Conservation (phyloP, 371 early-diverging fungal genomes). For the Funneliformis caledonium region DNA sequence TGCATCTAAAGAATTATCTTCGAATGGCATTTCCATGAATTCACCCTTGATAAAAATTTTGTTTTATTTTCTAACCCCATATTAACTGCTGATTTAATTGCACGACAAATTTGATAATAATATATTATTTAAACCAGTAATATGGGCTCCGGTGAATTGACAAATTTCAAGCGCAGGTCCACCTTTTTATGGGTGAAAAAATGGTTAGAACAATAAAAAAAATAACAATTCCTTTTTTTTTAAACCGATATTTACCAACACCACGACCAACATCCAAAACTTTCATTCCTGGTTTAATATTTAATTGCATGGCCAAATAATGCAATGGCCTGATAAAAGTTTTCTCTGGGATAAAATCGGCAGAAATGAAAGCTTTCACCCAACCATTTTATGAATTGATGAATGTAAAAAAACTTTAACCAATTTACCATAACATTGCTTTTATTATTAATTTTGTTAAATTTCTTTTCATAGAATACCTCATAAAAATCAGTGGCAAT, state of each 20-base stretch:
- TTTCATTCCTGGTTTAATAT: constrained; percentile 67
- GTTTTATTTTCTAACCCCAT: constrained; percentile 64
- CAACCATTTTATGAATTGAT: constrained; percentile 30
- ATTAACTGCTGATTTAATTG: constrained; percentile 71
- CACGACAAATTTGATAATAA: constrained; percentile 88
- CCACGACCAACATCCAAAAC: constrained; percentile 91
- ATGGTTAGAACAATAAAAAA: neutral
- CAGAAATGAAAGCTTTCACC: constrained; percentile 35
- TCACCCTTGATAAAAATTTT: constrained; percentile 78
- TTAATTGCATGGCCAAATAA: constrained; percentile 76
- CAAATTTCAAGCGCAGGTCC: constrained; percentile 93
- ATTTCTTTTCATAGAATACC: constrained; percentile 45
- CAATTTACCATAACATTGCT: neutral
- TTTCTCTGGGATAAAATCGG: constrained; percentile 72
- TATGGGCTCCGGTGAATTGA: constrained; percentile 85
- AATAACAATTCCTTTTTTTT: neutral
- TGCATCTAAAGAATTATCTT: constrained; percentile 80
- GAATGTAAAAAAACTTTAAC: neutral
- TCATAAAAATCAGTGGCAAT: constrained; percentile 87
- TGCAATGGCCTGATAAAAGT: constrained; percentile 84
- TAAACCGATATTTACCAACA: constrained; percentile 59
- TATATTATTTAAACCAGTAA: constrained; percentile 95
- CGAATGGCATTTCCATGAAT: constrained; percentile 92
- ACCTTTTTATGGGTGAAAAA: constrained; percentile 47
- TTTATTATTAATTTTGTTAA: neutral